phyloP scores from a whole-genome alignment of 495 filamentous ascomycete species.

The Penicillium lividum region DNA sequence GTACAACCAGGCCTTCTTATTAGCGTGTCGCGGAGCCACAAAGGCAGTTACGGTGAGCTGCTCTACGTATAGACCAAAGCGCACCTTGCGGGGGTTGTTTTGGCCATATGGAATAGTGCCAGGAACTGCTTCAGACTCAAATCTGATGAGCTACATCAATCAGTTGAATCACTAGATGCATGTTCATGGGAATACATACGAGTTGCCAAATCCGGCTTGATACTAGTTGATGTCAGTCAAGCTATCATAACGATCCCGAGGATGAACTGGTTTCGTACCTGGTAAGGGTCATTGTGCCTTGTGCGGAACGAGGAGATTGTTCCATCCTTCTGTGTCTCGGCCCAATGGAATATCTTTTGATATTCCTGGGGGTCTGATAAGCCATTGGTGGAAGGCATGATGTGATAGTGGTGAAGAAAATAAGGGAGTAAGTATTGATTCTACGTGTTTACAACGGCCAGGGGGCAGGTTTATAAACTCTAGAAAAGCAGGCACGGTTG shows the following conservation, averaged over 20 bases:
- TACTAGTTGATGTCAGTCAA: constrained; percentile 40
- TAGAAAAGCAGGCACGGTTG: neutral
- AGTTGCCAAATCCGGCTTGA: constrained; percentile 54
- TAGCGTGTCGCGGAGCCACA: constrained; percentile 38
- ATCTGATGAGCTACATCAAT: constrained; percentile 35
- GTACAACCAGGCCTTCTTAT: constrained; percentile 47
- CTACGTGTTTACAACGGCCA: neutral
- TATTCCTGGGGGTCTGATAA: constrained; percentile 45
- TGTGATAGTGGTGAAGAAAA: constrained; percentile 6
- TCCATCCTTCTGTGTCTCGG: constrained; percentile 57
- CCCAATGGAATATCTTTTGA: constrained; percentile 60
- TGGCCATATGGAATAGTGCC: constrained; percentile 42
- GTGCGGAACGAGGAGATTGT: constrained; percentile 48
- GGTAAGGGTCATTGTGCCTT: constrained; percentile 54
- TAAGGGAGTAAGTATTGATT: neutral
- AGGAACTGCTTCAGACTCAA: constrained; percentile 45
- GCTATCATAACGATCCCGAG: neutral
- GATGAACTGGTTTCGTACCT: constrained; percentile 32
- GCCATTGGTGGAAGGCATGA: constrained; percentile 31
- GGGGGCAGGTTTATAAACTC: constrained; percentile 7
- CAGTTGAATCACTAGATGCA: constrained; percentile 25
- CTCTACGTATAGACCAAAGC: constrained; percentile 58
- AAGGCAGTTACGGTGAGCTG: constrained; percentile 59
- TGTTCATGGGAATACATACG: constrained; percentile 36
- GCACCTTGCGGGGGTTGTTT: constrained; percentile 42